Conservation (phyloP, 345 rosid species). For the Orychophragmus violaceus region DNA sequence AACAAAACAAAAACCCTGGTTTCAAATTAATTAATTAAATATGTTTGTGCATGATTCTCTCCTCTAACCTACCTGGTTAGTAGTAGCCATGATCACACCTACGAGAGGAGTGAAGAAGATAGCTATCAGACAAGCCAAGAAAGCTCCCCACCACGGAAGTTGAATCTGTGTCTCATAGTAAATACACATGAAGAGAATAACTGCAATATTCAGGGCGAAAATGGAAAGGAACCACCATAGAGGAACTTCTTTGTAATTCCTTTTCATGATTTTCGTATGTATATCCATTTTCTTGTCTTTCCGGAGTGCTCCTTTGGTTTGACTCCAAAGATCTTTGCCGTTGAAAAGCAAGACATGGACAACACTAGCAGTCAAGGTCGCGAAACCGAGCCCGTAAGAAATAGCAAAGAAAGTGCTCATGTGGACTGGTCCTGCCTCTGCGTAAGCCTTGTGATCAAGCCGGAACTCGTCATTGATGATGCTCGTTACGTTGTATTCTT, state of each 20-base stretch:
- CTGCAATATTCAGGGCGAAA: slow-evolving; percentile 42
- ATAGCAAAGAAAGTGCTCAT: slow-evolving; percentile 75
- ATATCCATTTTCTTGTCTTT: slow-evolving; percentile 49
- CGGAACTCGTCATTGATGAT: slow-evolving; percentile 51
- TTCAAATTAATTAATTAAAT: neutral
- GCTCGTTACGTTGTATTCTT: slow-evolving; percentile 37
- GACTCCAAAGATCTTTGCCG: slow-evolving; percentile 62
- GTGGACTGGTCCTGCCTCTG: slow-evolving; percentile 45
- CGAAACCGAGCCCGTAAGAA: slow-evolving; percentile 80
- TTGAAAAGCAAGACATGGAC: slow-evolving; percentile 63
- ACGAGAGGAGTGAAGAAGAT: slow-evolving; percentile 78
- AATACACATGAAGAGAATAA: slow-evolving; percentile 46
- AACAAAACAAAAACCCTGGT: neutral
- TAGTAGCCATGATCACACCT: slow-evolving; percentile 70
- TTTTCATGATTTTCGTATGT: slow-evolving; percentile 74
- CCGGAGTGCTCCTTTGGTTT: slow-evolving; percentile 42
- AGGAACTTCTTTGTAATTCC: slow-evolving; percentile 55
- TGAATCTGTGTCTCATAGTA: slow-evolving; percentile 54
- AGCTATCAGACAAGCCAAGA: slow-evolving; percentile 70
- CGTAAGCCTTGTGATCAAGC: slow-evolving; percentile 49
- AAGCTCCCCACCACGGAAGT: slow-evolving; percentile 86
- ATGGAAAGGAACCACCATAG: slow-evolving; percentile 71
- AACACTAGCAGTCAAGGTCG: slow-evolving; percentile 59
- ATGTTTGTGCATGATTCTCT: neutral
- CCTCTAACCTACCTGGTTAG: slow-evolving; percentile 43